Evolutionary conservation across 2,329 filamentous ascomycete species (phyloP), one percentile per base, ranked within the genome.

Genomic region (Ophiocordyceps sinensis): DNA sequence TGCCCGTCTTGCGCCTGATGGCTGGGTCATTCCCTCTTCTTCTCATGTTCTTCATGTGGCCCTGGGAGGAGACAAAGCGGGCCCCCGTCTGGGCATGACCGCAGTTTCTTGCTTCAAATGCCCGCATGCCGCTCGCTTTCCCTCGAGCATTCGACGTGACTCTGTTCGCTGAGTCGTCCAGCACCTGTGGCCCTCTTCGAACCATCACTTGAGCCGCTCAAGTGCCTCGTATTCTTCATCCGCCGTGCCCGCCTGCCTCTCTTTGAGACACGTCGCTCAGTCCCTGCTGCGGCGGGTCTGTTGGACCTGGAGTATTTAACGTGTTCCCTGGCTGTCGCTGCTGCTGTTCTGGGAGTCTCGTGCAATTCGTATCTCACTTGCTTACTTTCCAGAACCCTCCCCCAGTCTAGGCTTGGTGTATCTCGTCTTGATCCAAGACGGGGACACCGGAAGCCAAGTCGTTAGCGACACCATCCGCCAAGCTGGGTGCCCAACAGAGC

Each of bases 401-500:
- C 5, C 15, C 32, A 35, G 32, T 19, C 32, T 15, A 32, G 23
- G 17, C 32, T 26, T 28, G 19, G 37, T 28, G 32, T 31, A 29
- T 37, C 41, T 36, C 39, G 44, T 43, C 44, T 40, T 37, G 34
- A 23, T 30, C 10, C 21, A 31, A 43, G 43, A 38, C 43, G 41
- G 43, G 31, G 17, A 10, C 39, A 26, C 43, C 19, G 14, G 4
- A 35, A 31, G 30, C 32, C n/a, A 35, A 12, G 32, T 35, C 32
- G 32, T 35, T 15, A 7, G 32, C 32, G 32, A 17, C 32, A 15
- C 32, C n/a, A 29, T 14, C 43, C 45, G 44, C 40, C 43, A 48
- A 44, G 36, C 42, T 51, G 49, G 49, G 49, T 42, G 43, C 44
- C 26, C 41, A 44, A 38, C 40, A 42, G 39, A 45, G 38, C 40